Percentiles rank a stretch among this genome's conserved stretches.
Conservation (phyloP, 1,284 basidiomycete genomes). For the Microbotryum violaceum region DNA sequence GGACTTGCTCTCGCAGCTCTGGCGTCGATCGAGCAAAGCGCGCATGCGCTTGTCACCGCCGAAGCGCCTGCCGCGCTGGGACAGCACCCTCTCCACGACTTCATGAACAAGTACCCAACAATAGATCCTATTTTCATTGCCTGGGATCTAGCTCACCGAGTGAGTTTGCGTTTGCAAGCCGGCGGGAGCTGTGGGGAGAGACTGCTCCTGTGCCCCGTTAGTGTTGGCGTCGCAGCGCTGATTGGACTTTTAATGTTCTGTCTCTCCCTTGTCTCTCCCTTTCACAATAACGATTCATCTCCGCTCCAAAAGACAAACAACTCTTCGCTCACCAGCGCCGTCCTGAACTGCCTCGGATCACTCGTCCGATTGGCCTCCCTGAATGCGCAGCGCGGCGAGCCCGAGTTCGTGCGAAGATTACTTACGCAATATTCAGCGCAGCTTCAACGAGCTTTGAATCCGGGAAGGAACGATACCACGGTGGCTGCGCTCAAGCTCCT, state of each 20-base stretch:
- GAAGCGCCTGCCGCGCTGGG: no score
- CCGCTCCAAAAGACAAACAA: constrained; percentile 20
- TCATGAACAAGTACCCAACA: constrained; percentile 19
- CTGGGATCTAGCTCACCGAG: constrained; percentile 30
- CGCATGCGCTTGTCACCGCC: no score
- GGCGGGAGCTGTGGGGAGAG: no score
- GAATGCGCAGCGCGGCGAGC: constrained; percentile 21
- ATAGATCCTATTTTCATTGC: constrained; percentile 24
- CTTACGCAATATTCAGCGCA: constrained; percentile 20
- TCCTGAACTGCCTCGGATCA: constrained; percentile 23
- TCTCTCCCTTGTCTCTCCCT: no score
- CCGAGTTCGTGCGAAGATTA: constrained; percentile 21
- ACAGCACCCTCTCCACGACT: constrained; percentile 20
- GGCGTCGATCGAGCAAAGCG: no score
- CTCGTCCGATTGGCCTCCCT: constrained; percentile 26
- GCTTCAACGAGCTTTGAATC: constrained; percentile 27
- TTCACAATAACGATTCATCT: background rate
- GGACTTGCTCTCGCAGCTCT: no score
- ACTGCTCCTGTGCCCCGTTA: background rate
- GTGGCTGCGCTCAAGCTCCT: constrained; percentile 21
- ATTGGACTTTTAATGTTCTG: background rate
- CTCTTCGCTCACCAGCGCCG: constrained; percentile 25
- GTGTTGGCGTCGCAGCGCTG: background rate
- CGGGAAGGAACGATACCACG: constrained; percentile 32
- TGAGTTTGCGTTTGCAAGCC: background rate